phyloP scores from a whole-genome alignment of 108 stramenopile genomes.

The Pseudonitzschia pungens region DNA sequence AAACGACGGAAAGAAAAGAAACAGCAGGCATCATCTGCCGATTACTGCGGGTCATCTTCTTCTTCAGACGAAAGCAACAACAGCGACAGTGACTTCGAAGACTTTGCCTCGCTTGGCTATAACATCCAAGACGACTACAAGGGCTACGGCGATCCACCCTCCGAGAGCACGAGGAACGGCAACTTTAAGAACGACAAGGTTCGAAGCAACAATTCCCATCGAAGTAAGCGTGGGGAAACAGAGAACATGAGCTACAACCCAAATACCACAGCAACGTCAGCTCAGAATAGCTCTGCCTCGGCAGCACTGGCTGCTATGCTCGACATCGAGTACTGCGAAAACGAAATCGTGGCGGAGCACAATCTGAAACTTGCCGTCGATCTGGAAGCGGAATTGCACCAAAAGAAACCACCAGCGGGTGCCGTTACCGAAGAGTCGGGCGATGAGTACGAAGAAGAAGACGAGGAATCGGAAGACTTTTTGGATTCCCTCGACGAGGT shows the following conservation, averaged over 20 bases:
- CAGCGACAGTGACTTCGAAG: background rate
- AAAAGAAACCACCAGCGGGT: background rate
- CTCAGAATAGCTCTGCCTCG: background rate
- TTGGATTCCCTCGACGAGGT: conserved; percentile 85
- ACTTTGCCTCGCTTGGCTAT: background rate
- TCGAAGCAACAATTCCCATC: too few relatives aligned
- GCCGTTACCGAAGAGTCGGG: background rate
- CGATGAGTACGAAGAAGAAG: background rate
- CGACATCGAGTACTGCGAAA: background rate
- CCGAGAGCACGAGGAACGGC: too few relatives aligned
- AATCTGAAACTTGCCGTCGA: background rate
- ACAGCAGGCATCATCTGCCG: background rate
- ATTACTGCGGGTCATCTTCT: background rate
- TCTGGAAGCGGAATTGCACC: background rate
- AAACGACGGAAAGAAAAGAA: background rate
- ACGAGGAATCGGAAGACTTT: conserved; percentile 26
- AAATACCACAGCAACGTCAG: background rate
- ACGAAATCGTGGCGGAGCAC: background rate
- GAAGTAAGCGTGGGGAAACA: background rate
- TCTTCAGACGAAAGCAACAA: background rate
- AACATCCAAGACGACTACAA: too few relatives aligned
- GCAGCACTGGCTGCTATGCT: background rate
- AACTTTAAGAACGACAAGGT: too few relatives aligned
- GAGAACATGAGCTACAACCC: background rate
- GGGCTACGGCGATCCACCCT: too few relatives aligned